These are phyloP conservation scores for Graphium sp. DNA, from an alignment of 2,329 filamentous ascomycete species.

Conservation along the genomic window DNA sequence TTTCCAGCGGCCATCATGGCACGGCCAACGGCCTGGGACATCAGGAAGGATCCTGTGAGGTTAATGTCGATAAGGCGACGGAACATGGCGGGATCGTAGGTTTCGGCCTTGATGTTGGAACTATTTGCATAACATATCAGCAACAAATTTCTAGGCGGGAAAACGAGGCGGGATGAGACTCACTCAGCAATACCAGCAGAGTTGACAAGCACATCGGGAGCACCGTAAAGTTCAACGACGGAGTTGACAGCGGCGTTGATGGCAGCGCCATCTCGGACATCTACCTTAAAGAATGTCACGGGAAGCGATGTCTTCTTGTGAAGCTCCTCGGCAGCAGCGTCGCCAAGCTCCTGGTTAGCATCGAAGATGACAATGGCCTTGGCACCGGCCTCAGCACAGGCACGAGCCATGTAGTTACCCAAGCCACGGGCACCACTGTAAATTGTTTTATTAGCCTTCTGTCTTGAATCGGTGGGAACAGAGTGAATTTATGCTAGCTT, in stretches of 20 bases:
- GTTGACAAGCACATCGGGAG: constrained; percentile 62
- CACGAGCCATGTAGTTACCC: constrained; percentile 65
- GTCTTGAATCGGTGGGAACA: no score
- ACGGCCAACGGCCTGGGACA: constrained; percentile 55
- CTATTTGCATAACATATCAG: no score
- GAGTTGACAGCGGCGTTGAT: constrained; percentile 54
- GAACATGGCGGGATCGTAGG: constrained; percentile 61
- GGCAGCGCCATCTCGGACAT: constrained; percentile 54
- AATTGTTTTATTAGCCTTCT: constrained; percentile 1
- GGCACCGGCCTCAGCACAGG: constrained; percentile 59
- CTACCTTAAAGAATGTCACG: constrained; percentile 63
- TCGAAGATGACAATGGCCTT: constrained; percentile 40
- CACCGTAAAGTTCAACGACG: constrained; percentile 48
- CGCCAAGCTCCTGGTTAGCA: constrained; percentile 58
- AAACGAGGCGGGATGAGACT: constrained; percentile 17
- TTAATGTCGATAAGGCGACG: constrained; percentile 69
- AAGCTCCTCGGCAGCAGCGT: constrained; percentile 51
- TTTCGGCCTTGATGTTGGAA: constrained; percentile 71
- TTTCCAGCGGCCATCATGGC: constrained; percentile 58
- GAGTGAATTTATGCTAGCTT: constrained; percentile 18
- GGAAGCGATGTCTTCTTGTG: constrained; percentile 47
- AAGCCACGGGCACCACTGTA: constrained; percentile 61
- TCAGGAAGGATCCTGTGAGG: constrained; percentile 62
- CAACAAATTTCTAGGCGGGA: constrained; percentile 1
- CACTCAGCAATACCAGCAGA: constrained; percentile 60